phyloP scores from a whole-genome alignment of 1,284 basidiomycete species.

The Sanguinoderma infundibulare region DNA sequence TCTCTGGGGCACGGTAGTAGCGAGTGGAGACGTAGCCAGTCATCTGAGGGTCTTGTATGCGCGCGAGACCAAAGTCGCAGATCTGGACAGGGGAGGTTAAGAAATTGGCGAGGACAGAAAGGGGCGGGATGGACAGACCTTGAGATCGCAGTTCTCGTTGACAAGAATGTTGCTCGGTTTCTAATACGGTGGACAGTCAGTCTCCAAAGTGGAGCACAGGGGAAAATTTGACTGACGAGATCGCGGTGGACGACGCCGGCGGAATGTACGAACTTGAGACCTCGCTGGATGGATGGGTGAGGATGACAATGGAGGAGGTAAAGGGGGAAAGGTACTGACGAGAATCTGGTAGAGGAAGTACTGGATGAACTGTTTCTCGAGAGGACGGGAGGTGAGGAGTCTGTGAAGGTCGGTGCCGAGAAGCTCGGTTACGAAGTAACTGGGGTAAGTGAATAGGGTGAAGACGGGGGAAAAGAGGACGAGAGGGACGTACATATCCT shows the following conservation, averaged over 20 bases:
- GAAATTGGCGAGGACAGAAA: neutral
- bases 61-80: conserved; percentile 97
- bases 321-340: conserved; percentile 46
- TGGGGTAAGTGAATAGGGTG: conserved; percentile 36
- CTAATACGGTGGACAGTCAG: conserved; percentile 41
- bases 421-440: conserved; percentile 99
- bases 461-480: conserved; percentile 9
- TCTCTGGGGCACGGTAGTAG: conserved; percentile 99
- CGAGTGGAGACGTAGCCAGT: conserved; percentile 99
- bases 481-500: conserved; percentile 79
- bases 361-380: conserved; percentile 99
- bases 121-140: conserved; percentile 46
- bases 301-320: neutral
- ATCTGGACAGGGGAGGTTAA: conserved; percentile 56
- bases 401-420: conserved; percentile 98
- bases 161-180: conserved; percentile 99
- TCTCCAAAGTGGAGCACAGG: neutral
- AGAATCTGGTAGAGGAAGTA: conserved; percentile 99
- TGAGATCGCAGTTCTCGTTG: conserved; percentile 99
- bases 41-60: conserved; percentile 99
- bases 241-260: conserved; percentile 99
- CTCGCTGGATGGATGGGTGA: conserved; percentile 62
- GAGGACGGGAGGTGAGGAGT: conserved; percentile 91
- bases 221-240: conserved; percentile 57
- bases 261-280: conserved; percentile 99